Base-by-base conservation (phyloP, 2,329 filamentous ascomycete species). In the Trichoderma citrinoviride region DNA sequence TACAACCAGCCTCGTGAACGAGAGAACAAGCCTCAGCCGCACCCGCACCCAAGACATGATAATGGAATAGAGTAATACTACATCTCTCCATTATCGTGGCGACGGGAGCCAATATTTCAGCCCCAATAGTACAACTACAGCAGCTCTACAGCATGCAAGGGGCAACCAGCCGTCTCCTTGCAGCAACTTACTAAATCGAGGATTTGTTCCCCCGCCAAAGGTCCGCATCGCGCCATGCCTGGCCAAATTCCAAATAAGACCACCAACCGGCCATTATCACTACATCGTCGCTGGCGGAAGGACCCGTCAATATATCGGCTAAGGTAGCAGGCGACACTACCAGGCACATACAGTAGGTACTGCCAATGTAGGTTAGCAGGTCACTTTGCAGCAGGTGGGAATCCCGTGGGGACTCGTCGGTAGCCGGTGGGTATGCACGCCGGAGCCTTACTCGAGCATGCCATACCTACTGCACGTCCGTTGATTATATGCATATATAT, bases 221-320 rank as follows among this genome's bases (percentile, higher is more conserved):
- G 57, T 61, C 57, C 57, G 44, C 57, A 52, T 61, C 46, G 57
- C 46, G 57, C 57, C 46, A 61, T 61, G 57, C 44, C 17, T 21
- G 41, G 44, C 21, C 57, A 29, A 61, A 43, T 40, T 61, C 57
- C 57, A 37, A 61, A 61, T 58, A 58, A 14, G n/a, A 7, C 29
- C 29, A 33, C 29, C n/a, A 12, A 33, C 29, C 29, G 8, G 29
- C 29, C 29, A 10, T 10, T n/a, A 25, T n/a, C 10, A 43, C 33
- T 43, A 27, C 37, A 40, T 43, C 21, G 17, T 37, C 33, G 33
- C 19, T 25, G 33, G 37, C 53, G n/a, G 7, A 23, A 40, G 15
- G 19, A 37, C 15, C 29, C 15, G 21, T 46, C 29, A 37, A 19
- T 43, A 25, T 47, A 47, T 44, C 19, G 41, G 41, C n/a, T n/a